Percentiles rank a stretch among this genome's conserved stretches.
Conservation (phyloP, 2,329 filamentous ascomycete species). For the Pseudocercospora eumusae region DNA sequence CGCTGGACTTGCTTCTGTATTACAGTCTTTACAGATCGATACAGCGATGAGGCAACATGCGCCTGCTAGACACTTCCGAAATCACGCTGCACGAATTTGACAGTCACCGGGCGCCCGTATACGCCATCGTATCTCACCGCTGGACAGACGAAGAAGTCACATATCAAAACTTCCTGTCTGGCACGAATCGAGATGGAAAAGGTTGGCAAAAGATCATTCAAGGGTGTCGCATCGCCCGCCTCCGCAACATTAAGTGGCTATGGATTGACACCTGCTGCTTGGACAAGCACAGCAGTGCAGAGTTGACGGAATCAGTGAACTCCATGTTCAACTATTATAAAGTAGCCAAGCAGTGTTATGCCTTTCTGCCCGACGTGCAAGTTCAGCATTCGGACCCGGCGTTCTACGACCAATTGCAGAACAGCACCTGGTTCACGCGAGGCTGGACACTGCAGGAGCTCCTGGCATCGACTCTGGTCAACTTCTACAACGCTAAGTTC, state of each 20-base stretch:
- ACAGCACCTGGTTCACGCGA: slow-evolving; percentile 2
- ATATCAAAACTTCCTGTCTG: slow-evolving; percentile 16
- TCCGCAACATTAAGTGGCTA: slow-evolving; percentile 12
- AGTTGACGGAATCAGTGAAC: slow-evolving; percentile 50
- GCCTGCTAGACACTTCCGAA: slow-evolving; percentile 27
- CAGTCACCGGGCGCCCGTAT: slow-evolving; percentile 16
- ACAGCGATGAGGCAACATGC: slow-evolving; percentile 22
- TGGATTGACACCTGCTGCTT: slow-evolving; percentile 26
- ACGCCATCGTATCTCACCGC: slow-evolving; percentile 25
- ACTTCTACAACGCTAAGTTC: slow-evolving; percentile 16
- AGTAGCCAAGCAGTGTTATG: slow-evolving; percentile 12
- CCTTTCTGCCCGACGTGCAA: slow-evolving; percentile 16
- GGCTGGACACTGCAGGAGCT: slow-evolving; percentile 24
- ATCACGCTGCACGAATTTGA: slow-evolving; percentile 24
- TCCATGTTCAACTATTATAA: slow-evolving; percentile 29
- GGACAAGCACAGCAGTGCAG: slow-evolving; percentile 44
- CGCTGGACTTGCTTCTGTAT: not conserved
- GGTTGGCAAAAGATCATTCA: slow-evolving; percentile 16
- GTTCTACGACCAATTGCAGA: not conserved
- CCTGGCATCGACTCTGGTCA: slow-evolving; percentile 7
- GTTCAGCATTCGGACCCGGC: not conserved
- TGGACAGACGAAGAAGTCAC: slow-evolving; percentile 21
- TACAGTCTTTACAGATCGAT: not conserved
- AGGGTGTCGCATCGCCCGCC: slow-evolving; percentile 8
- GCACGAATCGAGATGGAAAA: not conserved